phyloP scores from a whole-genome alignment of 2,329 filamentous ascomycete genomes.

The Phialophora chinensis region DNA sequence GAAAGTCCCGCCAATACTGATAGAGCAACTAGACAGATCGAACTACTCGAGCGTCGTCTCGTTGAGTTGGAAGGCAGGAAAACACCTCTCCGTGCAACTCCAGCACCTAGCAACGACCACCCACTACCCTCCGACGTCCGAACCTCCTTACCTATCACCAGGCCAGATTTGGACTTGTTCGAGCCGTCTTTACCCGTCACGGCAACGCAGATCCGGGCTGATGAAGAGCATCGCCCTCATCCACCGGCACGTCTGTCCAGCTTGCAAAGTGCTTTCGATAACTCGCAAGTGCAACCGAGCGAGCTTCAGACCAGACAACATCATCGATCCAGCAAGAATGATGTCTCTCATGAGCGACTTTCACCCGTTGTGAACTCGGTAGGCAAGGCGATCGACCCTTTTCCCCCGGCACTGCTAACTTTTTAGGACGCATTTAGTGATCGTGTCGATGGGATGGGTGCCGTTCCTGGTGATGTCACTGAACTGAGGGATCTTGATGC shows the following conservation, averaged over 20 bases:
- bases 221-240: neutral
- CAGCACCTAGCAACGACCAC: neutral
- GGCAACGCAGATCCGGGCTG: neutral
- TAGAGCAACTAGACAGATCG: constrained; percentile 5
- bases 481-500: neutral
- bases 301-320: neutral
- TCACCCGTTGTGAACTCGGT: neutral
- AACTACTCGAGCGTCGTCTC: constrained; percentile 8
- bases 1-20: neutral
- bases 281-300: neutral
- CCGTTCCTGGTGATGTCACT: neutral
- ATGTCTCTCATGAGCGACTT: neutral
- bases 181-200: neutral
- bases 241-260: neutral
- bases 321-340: neutral
- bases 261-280: neutral
- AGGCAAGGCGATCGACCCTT: neutral
- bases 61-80: constrained; percentile 8
- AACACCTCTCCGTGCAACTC: neutral
- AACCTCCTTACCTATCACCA: neutral
- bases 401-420: neutral
- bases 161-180: neutral
- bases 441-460: constrained; percentile 18
- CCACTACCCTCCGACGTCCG: too few species aligned
- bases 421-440: neutral